Evolutionary conservation across 2,329 filamentous ascomycete genomes (phyloP), one percentile per base, ranked within the genome.

Genomic region (Aspergillus pseudoviridinutans): DNA sequence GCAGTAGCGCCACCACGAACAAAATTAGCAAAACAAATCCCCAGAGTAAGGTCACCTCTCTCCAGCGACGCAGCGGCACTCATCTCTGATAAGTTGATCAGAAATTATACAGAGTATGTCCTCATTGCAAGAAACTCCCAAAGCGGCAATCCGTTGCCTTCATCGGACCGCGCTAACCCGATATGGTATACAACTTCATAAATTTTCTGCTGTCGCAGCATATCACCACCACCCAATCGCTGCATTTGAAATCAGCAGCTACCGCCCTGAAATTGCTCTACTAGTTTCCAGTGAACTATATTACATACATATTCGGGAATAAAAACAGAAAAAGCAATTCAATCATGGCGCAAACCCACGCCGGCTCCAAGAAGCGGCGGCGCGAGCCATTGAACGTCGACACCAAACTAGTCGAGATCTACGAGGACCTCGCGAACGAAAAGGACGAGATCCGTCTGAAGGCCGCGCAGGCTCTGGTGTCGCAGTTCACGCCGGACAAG

Each of bases 371-470:
- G 61, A 79, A 79, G 64, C 71, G 76, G 56, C 72, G 71, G 44
- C 72, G 76, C 58, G 76, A 78, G 63, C 58, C 66, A 28, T 68
- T 72, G 65, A 76, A 73, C 60, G 69, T 79, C 62, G 75, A 80
- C 61, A 68, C 74, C 53, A 76, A 78, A 58, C 70, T 79, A 50
- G 74, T 80, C 51, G 77, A 79, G 62, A 78, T 80, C 55, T 80
- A 79, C 61, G 77, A 80, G 54, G 76, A 80, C 61, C 72, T 80
- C 42, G 76, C 78, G 42, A 77, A 73, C 58, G 74, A 79, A 46
- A 74, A 79, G 56, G 76, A 80, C 58, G 71, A 77, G 28, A 74
- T 79, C 58, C 68, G 78, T 50, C 65, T 80, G 35, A 78, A 76
- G 60, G 78, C 78, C 41, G 78, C 78, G 2, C 71, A 74, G 51